Evolutionary conservation across 1,139 yeast species (phyloP), one percentile per base, ranked within the genome.

Genomic region (Martiniozyma asiatica): DNA sequence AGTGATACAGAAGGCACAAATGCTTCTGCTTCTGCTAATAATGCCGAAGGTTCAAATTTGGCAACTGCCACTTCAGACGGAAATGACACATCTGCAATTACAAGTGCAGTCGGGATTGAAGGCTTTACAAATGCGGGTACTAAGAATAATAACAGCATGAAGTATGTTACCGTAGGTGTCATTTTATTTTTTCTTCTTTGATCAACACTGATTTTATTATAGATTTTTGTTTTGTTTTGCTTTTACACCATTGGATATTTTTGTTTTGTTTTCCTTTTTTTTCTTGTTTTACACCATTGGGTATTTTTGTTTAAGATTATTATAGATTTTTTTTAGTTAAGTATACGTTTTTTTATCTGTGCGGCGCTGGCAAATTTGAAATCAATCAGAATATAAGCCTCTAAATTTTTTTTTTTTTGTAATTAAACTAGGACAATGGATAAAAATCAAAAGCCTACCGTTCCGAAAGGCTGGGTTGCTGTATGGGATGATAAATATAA

Each of bases 401-500:
- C n/a, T 10, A 8, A 6, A 4, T 6, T 15, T 10, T 27, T 18
- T 8, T 29, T 17, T 19, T 22, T 3, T 16, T 14, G n/a, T 16
- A 14, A 21, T 17, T 9, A 14, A 14, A 14, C n/a, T n/a, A n/a
- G n/a, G n/a, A 15, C 13, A 16, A 50, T 48, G 54, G 53, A 40
- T 16, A 39, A 36, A 27, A 37, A 40, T 18, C 29, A 27, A 9
- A 45, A 45, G 25, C 54, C 54, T 1, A 20, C 26, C 2, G 51
- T 45, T 11, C 55, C 53, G 2, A 33, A 33, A 5, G 96, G 96
- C 4, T 87, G 95, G 95, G 56, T 76, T 24, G 93, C 95, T 9
- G 78, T 78, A 35, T 85, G 67, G 55, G 97, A 87, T 52, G 76
- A 74, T 10, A 68, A 77, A 41, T 87, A 87, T 30, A 41, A 38